Percentiles rank a stretch among this genome's conserved stretches.
These are phyloP conservation scores for Syncephalastrum contaminatum DNA, from an alignment of 371 early-diverging fungal species.

Conservation along the genomic window DNA sequence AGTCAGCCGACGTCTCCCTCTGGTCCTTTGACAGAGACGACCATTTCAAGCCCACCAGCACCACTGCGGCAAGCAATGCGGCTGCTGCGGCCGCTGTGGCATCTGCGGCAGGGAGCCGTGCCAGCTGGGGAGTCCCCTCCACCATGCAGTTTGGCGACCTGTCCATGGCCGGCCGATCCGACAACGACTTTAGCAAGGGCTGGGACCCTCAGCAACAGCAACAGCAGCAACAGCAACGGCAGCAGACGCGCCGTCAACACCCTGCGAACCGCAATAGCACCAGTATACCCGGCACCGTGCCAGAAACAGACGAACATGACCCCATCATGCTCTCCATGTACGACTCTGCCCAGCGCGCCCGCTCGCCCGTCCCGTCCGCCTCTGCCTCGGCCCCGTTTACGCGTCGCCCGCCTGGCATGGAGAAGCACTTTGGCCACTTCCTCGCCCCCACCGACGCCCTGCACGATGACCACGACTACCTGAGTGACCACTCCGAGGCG, in stretches of 20 bases:
- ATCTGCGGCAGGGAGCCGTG: background rate
- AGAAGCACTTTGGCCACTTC: conserved; percentile 29
- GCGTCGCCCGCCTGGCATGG: conserved; percentile 29
- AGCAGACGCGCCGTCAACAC: background rate
- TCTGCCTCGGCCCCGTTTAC: conserved; percentile 22
- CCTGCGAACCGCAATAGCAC: conserved; percentile 1
- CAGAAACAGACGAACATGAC: background rate
- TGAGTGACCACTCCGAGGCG: conserved; percentile 53
- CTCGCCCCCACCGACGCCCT: conserved; percentile 27
- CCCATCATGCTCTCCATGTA: conserved; percentile 8
- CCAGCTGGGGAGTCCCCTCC: conserved; percentile 20
- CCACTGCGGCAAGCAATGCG: conserved; percentile 4
- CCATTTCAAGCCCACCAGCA: background rate
- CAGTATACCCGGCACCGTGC: conserved; percentile 12
- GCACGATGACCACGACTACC: conserved; percentile 38
- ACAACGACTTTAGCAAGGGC: conserved; percentile 48
- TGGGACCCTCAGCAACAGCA: conserved; percentile 44
- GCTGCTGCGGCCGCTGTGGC: conserved; percentile 14
- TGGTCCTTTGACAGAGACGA: conserved; percentile 40
- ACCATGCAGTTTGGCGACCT: conserved; percentile 17
- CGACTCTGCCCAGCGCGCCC: conserved; percentile 5
- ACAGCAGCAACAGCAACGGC: conserved; percentile 1
- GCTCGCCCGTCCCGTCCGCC: conserved; percentile 20
- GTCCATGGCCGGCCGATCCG: conserved; percentile 12
- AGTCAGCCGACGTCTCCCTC: conserved; percentile 64